Evolutionary conservation across 306 rosid genomes (phyloP).

Genomic region (Vigna reflexopilosa): DNA sequence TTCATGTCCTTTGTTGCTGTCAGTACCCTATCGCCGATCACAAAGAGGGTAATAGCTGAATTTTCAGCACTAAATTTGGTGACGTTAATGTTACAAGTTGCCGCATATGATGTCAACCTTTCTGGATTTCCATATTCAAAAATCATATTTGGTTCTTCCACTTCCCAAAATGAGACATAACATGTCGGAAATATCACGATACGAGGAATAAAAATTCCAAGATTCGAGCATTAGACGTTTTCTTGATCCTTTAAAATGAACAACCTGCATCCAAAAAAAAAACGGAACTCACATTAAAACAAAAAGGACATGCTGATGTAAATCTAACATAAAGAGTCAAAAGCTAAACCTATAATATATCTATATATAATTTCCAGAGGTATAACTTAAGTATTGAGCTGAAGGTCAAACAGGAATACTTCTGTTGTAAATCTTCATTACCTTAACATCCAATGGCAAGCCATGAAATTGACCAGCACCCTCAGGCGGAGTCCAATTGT

Average conservation of each 20-base stretch:
- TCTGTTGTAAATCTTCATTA: constrained; percentile 11
- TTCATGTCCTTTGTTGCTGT: constrained; percentile 32
- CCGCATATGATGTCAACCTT: neutral
- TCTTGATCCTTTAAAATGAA: constrained; percentile 98
- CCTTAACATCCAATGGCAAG: constrained; percentile 95
- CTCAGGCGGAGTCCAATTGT: constrained; percentile 99
- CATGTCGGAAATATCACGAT: constrained; percentile 67
- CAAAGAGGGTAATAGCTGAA: constrained; percentile 12
- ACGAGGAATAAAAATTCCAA: constrained; percentile 81
- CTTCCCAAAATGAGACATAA: constrained; percentile 83
- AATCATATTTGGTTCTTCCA: constrained; percentile 92
- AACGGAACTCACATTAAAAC: neutral
- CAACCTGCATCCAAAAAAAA: constrained; percentile 59
- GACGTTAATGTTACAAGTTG: neutral
- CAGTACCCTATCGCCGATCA: constrained; percentile 3
- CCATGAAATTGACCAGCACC: constrained; percentile 99
- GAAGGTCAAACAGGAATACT: constrained; percentile 11
- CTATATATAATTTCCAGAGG: neutral
- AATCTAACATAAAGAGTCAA: neutral
- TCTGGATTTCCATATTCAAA: constrained; percentile 45
- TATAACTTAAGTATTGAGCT: constrained; percentile 20
- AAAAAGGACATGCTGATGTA: neutral
- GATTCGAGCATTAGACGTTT: constrained; percentile 95
- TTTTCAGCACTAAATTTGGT: neutral
- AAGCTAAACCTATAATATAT: constrained; percentile 4